Base-by-base conservation (phyloP, 257 asterid genomes). In the Solanum sparsipilum region DNA sequence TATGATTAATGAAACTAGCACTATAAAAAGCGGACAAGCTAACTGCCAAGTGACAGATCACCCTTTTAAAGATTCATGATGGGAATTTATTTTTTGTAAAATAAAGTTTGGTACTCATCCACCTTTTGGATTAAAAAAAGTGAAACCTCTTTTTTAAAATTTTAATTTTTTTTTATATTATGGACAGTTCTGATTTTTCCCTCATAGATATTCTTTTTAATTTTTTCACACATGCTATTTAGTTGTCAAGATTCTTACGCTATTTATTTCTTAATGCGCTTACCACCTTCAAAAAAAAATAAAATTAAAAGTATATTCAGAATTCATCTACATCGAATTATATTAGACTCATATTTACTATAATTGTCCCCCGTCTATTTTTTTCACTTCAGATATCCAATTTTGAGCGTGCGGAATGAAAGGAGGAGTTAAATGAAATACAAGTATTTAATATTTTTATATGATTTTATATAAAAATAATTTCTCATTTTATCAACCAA, bases 391-490 rank as follows among this genome's bases (percentile, higher is more conserved):
- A 25, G 2, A 25, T 67, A 6, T 12, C 0, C 23, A 70, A 6
- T 29, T 13, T 70, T 31, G 1, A 4, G 2, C 0, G 1, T 31
- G 13, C 3, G 0, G 0, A 3, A 3, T 18, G 3, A 5, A 7
- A 31, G 3, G 36, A 71, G 23, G 13, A 1, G 39, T 71, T 15
- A 12, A 31, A 71, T 13, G 9, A 52, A 52, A 52, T 52, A 52
- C 23, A 52, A 52, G 9, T 2, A 70, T 29, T 27, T 27, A 27
- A 6, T 68, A 9, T 27, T 68, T 16, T 12, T 27, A 67, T 67
- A 67, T 2, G 9, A 25, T 25, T 29, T 25, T 13, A 27, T 13
- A 13, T 27, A 65, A 23, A 58, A 9, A 63, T 63, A 63, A 6
- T 13, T 29, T 27, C 1, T 29, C 5, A 68, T 15, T 29, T 68